Percentiles rank a stretch among this genome's conserved stretches.
Conservation (phyloP, 768 basidiomycete genomes). For the Tubosaeta brunneosetosa region DNA sequence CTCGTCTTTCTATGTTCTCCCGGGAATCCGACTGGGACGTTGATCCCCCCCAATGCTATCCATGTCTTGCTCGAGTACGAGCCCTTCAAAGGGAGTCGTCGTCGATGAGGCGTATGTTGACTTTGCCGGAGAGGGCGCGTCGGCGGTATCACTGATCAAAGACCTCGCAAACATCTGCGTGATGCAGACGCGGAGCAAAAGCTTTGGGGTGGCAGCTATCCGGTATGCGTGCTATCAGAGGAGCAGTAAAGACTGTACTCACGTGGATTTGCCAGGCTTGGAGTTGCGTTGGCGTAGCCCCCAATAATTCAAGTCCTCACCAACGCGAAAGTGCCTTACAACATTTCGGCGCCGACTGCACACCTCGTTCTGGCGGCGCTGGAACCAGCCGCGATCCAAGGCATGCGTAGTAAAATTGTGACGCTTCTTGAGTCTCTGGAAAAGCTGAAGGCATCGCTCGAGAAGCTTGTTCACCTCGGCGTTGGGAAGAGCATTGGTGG, state of each 20-base stretch:
- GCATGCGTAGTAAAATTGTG: constrained; percentile 62
- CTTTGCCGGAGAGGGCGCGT: constrained; percentile 61
- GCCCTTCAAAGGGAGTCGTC: constrained; percentile 82
- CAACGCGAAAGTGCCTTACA: constrained; percentile 98
- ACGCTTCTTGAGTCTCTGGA: constrained; percentile 57
- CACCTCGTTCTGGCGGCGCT: constrained; percentile 77
- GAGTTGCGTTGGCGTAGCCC: constrained; percentile 85
- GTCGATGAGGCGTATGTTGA: constrained; percentile 99
- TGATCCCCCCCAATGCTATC: constrained; percentile 69
- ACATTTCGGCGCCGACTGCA: constrained; percentile 88
- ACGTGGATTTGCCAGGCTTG: constrained; percentile 51
- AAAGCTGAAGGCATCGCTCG: constrained; percentile 48
- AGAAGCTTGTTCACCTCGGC: constrained; percentile 44
- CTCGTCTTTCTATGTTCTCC: constrained; percentile 95
- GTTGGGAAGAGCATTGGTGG: constrained; percentile 71
- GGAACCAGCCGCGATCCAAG: constrained; percentile 52
- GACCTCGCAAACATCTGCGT: constrained; percentile 88
- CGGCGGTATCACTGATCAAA: constrained; percentile 66
- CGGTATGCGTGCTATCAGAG: no score
- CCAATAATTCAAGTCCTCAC: constrained; percentile 85
- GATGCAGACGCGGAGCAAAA: constrained; percentile 95
- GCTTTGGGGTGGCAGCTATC: constrained; percentile 69
- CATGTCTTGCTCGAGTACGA: constrained; percentile 69
- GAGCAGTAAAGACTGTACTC: not conserved
- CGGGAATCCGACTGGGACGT: constrained; percentile 92